phyloP scores from a whole-genome alignment of 2,329 filamentous ascomycete species.

The Sarocladium brachiariae region DNA sequence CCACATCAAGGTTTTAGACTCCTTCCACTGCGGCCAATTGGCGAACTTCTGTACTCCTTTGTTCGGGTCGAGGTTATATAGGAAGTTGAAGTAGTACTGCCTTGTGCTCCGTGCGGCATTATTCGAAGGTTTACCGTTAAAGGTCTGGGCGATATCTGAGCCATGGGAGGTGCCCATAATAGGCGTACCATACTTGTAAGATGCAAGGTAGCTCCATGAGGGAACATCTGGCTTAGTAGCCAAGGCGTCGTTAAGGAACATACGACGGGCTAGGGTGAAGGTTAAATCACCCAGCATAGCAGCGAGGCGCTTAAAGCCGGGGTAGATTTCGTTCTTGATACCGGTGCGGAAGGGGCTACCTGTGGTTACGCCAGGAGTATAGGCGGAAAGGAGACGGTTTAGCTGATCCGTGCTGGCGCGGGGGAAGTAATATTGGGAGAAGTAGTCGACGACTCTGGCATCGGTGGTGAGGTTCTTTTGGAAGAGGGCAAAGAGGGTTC shows the following conservation, averaged over 20 bases:
- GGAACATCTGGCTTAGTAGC: conserved; percentile 37
- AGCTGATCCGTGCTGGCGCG: conserved; percentile 32
- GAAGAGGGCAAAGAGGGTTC: conserved; percentile 54
- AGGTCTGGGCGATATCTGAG: conserved; percentile 48
- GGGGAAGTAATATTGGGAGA: conserved; percentile 43
- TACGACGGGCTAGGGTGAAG: conserved; percentile 34
- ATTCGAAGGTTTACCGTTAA: conserved; percentile 42
- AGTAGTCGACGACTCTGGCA: conserved; percentile 44
- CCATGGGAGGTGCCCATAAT: conserved; percentile 59
- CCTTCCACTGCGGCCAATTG: conserved; percentile 34
- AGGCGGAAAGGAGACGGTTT: conserved; percentile 43
- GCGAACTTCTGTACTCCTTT: conserved; percentile 20
- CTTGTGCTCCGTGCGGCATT: conserved; percentile 40
- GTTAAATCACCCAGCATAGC: conserved; percentile 58
- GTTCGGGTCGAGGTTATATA: conserved; percentile 52
- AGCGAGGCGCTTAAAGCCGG: conserved; percentile 57
- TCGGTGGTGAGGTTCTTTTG: conserved; percentile 52
- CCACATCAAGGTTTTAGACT: conserved; percentile 19
- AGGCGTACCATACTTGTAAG: conserved; percentile 52
- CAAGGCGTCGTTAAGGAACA: conserved; percentile 38
- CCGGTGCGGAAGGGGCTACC: conserved; percentile 56
- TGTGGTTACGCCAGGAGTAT: conserved; percentile 36
- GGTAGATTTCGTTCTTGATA: conserved; percentile 52
- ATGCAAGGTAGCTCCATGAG: conserved; percentile 54
- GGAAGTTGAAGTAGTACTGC: conserved; percentile 52